These are phyloP conservation scores for Chiua virens DNA, from an alignment of 768 basidiomycete genomes.

Conservation along the genomic window DNA sequence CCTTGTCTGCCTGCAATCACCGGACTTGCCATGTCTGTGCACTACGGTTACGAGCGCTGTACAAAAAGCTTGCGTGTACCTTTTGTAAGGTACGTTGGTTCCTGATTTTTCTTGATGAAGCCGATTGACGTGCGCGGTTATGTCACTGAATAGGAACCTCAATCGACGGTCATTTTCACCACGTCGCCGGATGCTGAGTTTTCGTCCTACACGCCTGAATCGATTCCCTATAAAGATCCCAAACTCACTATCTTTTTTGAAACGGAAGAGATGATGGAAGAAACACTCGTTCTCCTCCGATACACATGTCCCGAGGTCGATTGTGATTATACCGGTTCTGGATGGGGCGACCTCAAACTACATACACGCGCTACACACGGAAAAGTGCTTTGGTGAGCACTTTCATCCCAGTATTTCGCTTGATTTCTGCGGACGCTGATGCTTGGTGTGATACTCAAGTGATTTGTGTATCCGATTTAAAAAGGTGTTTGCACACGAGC, in stretches of 20 bases:
- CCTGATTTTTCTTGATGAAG: not conserved
- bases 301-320: conserved; percentile 90
- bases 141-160: conserved; percentile 54
- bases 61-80: conserved; percentile 92
- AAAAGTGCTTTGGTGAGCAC: conserved; percentile 71
- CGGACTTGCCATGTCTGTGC: conserved; percentile 95
- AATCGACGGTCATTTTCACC: conserved; percentile 75
- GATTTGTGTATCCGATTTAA: conserved; percentile 87
- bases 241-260: conserved; percentile 85
- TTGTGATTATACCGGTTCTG: conserved; percentile 81
- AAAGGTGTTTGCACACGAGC: conserved; percentile 96
- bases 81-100: conserved; percentile 82
- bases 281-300: conserved; percentile 83
- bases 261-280: conserved; percentile 92
- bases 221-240: conserved; percentile 62
- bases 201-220: conserved; percentile 53
- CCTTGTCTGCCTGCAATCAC: conserved; percentile 89
- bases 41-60: conserved; percentile 82
- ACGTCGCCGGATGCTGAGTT: conserved; percentile 60
- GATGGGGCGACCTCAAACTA: conserved; percentile 88
- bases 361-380: conserved; percentile 79
- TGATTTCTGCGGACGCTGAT: not conserved
- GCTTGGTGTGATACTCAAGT: conserved; percentile 36
- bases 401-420: no score
- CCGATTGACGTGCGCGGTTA: not conserved